phyloP scores from a whole-genome alignment of 345 rosid species.

The Geranium brycei region DNA sequence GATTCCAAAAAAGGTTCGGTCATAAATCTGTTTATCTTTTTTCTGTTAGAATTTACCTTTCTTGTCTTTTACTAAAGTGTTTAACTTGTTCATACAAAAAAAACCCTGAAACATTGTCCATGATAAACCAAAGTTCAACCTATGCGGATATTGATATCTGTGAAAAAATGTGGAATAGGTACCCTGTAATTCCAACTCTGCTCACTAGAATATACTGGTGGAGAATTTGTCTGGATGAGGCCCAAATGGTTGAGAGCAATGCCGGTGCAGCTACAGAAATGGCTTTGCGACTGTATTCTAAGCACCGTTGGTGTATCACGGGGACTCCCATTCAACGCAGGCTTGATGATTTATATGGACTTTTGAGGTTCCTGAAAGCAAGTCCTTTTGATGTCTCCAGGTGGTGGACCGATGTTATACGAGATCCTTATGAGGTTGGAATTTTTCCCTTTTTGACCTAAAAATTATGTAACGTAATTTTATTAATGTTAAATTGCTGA shows the following conservation, averaged over 20 bases:
- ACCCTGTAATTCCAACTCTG: slow-evolving; percentile 82
- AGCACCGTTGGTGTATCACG: slow-evolving; percentile 85
- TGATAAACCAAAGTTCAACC: too few species aligned
- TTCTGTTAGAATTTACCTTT: slow-evolving; percentile 1
- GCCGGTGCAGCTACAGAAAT: slow-evolving; percentile 90
- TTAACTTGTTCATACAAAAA: neutral
- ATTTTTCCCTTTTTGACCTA: neutral
- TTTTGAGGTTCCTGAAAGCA: slow-evolving; percentile 64
- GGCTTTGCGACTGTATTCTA: slow-evolving; percentile 73
- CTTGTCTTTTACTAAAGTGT: neutral
- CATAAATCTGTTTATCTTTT: slow-evolving; percentile 14
- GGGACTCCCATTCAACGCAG: slow-evolving; percentile 95
- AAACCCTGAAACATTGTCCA: neutral
- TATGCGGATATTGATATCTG: neutral
- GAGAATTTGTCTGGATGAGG: slow-evolving; percentile 97
- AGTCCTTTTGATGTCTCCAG: slow-evolving; percentile 64
- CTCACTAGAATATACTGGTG: slow-evolving; percentile 93
- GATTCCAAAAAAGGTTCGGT: slow-evolving; percentile 80
- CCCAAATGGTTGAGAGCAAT: slow-evolving; percentile 98
- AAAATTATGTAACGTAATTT: neutral
- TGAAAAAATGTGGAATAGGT: slow-evolving; percentile 27
- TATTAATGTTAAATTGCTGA: neutral
- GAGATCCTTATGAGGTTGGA: slow-evolving; percentile 82
- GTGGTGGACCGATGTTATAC: slow-evolving; percentile 88
- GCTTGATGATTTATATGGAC: slow-evolving; percentile 89